Percentiles rank a stretch among this genome's conserved stretches.
phyloP scores from a whole-genome alignment of 169 alveolate genomes.

The Neospora caninum region DNA sequence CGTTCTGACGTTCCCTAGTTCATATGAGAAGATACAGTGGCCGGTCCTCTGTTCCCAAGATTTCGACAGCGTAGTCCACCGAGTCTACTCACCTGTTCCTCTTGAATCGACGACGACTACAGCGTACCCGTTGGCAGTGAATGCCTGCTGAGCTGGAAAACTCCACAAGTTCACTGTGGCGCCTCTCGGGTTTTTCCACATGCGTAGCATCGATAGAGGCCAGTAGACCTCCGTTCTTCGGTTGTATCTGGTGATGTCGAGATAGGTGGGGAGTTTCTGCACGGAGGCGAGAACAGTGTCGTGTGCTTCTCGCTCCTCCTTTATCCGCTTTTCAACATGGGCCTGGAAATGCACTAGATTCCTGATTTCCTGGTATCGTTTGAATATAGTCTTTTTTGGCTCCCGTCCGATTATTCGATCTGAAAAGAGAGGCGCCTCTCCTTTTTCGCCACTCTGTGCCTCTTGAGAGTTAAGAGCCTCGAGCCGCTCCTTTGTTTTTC shows the following conservation, averaged over 20 bases:
- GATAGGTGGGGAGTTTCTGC: slow-evolving; percentile 64
- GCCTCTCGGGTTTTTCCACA: slow-evolving; percentile 75
- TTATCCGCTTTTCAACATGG: not conserved
- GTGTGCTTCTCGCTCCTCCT: slow-evolving; percentile 4
- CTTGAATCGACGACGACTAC: slow-evolving; percentile 77
- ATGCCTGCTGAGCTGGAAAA: slow-evolving; percentile 73
- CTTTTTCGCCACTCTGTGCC: not conserved
- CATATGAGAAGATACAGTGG: no score
- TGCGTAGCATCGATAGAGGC: slow-evolving; percentile 76
- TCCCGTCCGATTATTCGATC: not conserved
- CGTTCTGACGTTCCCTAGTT: no score
- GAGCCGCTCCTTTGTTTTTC: not conserved
- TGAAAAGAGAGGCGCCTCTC: not conserved
- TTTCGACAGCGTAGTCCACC: not conserved
- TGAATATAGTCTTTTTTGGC: slow-evolving; percentile 3
- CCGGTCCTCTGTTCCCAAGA: no score
- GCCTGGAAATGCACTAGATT: not conserved
- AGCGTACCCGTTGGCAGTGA: slow-evolving; percentile 74
- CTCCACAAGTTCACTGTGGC: slow-evolving; percentile 75
- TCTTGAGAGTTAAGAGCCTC: not conserved
- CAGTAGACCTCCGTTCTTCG: slow-evolving; percentile 74
- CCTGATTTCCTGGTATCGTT: slow-evolving; percentile 6
- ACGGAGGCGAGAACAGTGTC: not conserved
- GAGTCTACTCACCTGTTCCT: slow-evolving; percentile 70
- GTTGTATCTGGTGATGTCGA: slow-evolving; percentile 75